Percentiles rank a stretch among this genome's conserved stretches.
Conservation (phyloP, 441 rosid species). For the Omphalea diandra region DNA sequence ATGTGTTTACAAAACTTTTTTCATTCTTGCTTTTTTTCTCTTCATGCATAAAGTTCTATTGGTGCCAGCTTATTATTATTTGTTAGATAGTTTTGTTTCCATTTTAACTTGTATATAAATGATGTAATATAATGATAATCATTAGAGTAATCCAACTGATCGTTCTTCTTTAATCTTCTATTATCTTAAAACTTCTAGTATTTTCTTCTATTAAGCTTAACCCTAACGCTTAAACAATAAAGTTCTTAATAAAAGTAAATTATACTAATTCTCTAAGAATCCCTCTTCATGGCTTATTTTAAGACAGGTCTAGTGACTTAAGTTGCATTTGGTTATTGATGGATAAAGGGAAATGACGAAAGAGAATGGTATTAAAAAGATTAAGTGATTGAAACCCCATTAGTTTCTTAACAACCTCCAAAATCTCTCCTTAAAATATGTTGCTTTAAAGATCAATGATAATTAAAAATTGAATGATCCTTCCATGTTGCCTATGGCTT, state of each 20-base stretch:
- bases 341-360: constrained; percentile 22
- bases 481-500: constrained; percentile 19
- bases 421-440: constrained; percentile 28
- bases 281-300: constrained; percentile 14
- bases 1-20: too few species aligned
- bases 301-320: not conserved
- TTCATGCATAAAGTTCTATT: too few species aligned
- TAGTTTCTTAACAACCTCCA: constrained; percentile 24
- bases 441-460: constrained; percentile 31
- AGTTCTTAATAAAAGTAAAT: constrained; percentile 14
- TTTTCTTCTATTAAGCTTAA: too few species aligned
- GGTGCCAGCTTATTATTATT: too few species aligned
- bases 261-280: constrained; percentile 30
- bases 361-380: constrained; percentile 30
- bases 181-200: too few species aligned
- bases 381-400: constrained; percentile 30
- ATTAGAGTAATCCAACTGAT: too few species aligned
- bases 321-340: constrained; percentile 1
- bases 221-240: too few species aligned
- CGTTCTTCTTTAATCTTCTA: too few species aligned
- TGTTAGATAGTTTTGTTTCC: too few species aligned
- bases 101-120: too few species aligned
- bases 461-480: constrained; percentile 6
- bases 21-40: too few species aligned
- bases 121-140: too few species aligned